Conservation (phyloP, 768 basidiomycete species). For the Daedaleopsis sinensis region DNA sequence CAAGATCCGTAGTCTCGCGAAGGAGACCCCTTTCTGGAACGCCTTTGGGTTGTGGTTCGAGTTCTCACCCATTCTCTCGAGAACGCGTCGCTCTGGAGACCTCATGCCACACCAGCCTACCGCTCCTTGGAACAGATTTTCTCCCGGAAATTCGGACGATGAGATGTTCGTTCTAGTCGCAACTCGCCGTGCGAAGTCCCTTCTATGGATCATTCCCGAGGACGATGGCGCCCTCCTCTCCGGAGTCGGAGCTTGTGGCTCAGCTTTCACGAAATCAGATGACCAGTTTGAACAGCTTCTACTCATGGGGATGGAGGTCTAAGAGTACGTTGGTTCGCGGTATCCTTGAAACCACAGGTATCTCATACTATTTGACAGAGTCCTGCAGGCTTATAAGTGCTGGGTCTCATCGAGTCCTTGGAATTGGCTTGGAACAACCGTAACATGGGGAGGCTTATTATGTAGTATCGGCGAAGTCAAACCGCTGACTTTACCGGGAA, state of each 20-base stretch:
- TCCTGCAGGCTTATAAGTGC: too few species aligned
- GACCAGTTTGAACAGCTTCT: conserved; percentile 75
- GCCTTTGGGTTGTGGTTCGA: conserved; percentile 81
- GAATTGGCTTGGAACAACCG: too few species aligned
- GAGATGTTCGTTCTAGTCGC: conserved; percentile 65
- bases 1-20: conserved; percentile 71
- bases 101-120: not conserved
- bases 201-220: conserved; percentile 54
- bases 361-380: too few species aligned
- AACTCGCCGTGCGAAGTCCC: conserved; percentile 56
- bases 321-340: not conserved
- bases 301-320: conserved; percentile 38
- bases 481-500: too few species aligned
- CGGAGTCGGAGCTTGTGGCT: conserved; percentile 57
- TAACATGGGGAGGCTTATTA: too few species aligned
- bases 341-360: too few species aligned
- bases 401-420: too few species aligned
- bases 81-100: not conserved
- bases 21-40: conserved; percentile 78
- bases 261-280: conserved; percentile 51
- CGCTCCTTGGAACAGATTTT: conserved; percentile 26
- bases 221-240: conserved; percentile 57
- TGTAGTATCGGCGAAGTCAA: too few species aligned
- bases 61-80: conserved; percentile 53
- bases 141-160: conserved; percentile 22